Conservation (phyloP, 768 basidiomycete genomes). For the Rhodotorula paludigena region DNA sequence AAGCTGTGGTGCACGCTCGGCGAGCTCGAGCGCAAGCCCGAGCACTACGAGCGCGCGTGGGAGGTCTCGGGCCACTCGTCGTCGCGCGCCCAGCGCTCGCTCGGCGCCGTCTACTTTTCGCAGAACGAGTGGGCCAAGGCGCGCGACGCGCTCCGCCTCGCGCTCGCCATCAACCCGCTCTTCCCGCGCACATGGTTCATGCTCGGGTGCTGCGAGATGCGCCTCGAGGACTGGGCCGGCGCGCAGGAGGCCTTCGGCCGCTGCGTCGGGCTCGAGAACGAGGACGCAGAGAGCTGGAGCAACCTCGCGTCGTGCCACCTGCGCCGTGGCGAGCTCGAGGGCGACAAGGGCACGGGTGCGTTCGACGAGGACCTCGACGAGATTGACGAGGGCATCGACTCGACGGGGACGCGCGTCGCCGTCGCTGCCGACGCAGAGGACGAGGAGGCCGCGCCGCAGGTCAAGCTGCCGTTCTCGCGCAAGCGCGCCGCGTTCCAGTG, state of each 20-base stretch:
- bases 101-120: slow-evolving; percentile 78
- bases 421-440: background rate
- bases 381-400: slow-evolving; percentile 21
- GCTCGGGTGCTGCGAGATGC: slow-evolving; percentile 82
- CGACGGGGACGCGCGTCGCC: slow-evolving; percentile 15
- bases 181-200: slow-evolving; percentile 88
- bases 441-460: slow-evolving; percentile 19
- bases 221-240: slow-evolving; percentile 75
- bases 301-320: slow-evolving; percentile 93
- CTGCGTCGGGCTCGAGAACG: slow-evolving; percentile 86
- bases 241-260: slow-evolving; percentile 77
- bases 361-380: slow-evolving; percentile 9
- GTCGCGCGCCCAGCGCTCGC: slow-evolving; percentile 81
- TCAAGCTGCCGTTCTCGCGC: slow-evolving; percentile 52
- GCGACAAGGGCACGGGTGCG: slow-evolving; percentile 45
- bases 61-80: slow-evolving; percentile 69
- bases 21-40: slow-evolving; percentile 70
- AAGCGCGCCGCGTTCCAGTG: slow-evolving; percentile 87
- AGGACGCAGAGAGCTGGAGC: slow-evolving; percentile 97
- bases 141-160: slow-evolving; percentile 62
- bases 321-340: slow-evolving; percentile 59
- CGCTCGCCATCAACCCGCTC: slow-evolving; percentile 83
- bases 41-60: slow-evolving; percentile 83
- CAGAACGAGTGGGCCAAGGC: slow-evolving; percentile 61
- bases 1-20: slow-evolving; percentile 94